Evolutionary conservation across 768 basidiomycete species (phyloP).

Genomic region (Bullera alba): DNA sequence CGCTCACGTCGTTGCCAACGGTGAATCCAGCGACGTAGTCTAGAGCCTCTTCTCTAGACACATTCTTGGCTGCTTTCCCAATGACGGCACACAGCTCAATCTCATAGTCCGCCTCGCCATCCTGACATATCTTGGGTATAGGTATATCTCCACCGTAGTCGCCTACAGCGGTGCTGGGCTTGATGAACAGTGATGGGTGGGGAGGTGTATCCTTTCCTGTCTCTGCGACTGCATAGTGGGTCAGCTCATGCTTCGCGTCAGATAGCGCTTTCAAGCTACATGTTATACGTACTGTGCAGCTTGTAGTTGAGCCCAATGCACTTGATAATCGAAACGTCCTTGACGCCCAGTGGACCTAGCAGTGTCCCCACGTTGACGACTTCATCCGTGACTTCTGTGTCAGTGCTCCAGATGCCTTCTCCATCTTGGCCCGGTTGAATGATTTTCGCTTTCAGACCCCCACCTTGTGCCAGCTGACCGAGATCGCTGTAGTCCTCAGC

Average conservation of each 20-base stretch:
- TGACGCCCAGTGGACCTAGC: not conserved
- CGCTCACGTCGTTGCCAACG: constrained; percentile 17
- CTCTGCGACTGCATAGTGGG: not conserved
- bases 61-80: constrained; percentile 68
- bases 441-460: not conserved
- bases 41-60: constrained; percentile 67
- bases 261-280: not conserved
- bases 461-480: not conserved
- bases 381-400: not conserved
- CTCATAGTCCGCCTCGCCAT: constrained; percentile 35
- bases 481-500: not conserved
- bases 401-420: not conserved
- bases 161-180: constrained; percentile 29
- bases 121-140: constrained; percentile 10
- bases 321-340: not conserved
- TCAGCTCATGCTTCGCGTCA: no score
- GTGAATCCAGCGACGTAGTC: constrained; percentile 71
- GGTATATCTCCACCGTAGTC: constrained; percentile 10
- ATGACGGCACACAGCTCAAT: constrained; percentile 56
- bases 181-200: constrained; percentile 33
- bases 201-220: constrained; percentile 3
- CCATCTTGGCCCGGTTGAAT: no score
- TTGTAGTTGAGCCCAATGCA: not conserved
- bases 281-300: not conserved
- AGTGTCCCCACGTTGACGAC: not conserved